Evolutionary conservation across 306 rosid species (phyloP).

Genomic region (Cucurbita argyrosperma): DNA sequence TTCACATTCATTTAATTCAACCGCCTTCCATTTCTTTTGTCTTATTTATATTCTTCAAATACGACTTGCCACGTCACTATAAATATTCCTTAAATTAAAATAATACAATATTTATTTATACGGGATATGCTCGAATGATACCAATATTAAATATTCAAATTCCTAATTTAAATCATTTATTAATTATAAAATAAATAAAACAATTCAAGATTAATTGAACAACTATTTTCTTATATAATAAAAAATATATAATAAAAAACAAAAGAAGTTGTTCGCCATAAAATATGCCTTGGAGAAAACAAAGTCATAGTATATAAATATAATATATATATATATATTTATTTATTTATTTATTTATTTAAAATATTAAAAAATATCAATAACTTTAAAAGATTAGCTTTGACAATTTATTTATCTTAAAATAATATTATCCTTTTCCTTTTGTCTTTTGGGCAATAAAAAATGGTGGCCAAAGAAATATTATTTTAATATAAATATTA

Average conservation of each 20-base stretch:
- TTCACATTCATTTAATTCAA: constrained; percentile 1
- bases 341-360: not conserved
- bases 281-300: constrained; percentile 3
- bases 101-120: too few species aligned
- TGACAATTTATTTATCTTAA: constrained; percentile 8
- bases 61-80: not conserved
- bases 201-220: not conserved
- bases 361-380: not conserved
- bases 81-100: too few species aligned
- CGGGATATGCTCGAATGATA: too few species aligned
- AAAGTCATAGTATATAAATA: not conserved
- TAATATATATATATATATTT: not conserved
- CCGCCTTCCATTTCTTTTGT: not conserved
- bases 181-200: too few species aligned
- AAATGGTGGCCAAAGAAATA: constrained; percentile 5
- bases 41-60: not conserved
- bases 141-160: too few species aligned
- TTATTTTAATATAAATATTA: constrained; percentile 14
- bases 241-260: not conserved
- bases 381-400: constrained; percentile 8
- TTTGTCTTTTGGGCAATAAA: constrained; percentile 19
- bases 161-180: too few species aligned
- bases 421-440: constrained; percentile 3
- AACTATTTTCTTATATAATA: too few species aligned
- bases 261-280: not conserved